Evolutionary conservation across 352 stramenopile species (phyloP).

Genomic region (Globisporangium parvum): DNA sequence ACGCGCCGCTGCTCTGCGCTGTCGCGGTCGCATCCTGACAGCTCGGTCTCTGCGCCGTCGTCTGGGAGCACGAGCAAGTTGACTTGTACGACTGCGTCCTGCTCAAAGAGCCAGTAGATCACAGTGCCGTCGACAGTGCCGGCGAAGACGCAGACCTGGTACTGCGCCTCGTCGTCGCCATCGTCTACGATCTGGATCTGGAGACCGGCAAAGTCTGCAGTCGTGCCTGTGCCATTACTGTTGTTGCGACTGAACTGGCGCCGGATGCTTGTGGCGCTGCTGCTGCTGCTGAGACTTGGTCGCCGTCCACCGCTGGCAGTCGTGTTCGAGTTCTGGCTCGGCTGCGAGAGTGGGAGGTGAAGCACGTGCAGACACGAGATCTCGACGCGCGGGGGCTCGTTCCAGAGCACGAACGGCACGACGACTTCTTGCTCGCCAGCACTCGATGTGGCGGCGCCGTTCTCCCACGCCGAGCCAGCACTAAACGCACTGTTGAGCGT

Average conservation of each 20-base stretch:
- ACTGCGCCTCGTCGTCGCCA: constrained; percentile 26
- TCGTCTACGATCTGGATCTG: constrained; percentile 32
- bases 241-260: not conserved
- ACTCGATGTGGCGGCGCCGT: not conserved
- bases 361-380: constrained; percentile 58
- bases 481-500: not conserved
- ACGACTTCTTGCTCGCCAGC: constrained; percentile 30
- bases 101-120: constrained; percentile 69
- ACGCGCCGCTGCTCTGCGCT: constrained; percentile 12
- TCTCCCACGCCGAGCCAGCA: constrained; percentile 2
- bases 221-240: not conserved
- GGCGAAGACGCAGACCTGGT: constrained; percentile 65
- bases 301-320: constrained; percentile 20
- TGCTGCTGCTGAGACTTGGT: constrained; percentile 2
- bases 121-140: constrained; percentile 59
- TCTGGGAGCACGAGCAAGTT: constrained; percentile 54
- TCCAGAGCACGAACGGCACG: constrained; percentile 69
- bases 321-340: constrained; percentile 60
- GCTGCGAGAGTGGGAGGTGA: constrained; percentile 51
- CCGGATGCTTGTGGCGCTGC: not conserved
- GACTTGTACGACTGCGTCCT: constrained; percentile 51
- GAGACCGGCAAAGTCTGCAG: constrained; percentile 7
- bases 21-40: not conserved
- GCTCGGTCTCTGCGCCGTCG: constrained; percentile 2
- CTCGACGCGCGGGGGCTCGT: constrained; percentile 39